These are phyloP conservation scores for Solanum ossicruentum DNA, from an alignment of 257 asterid species.

Conservation along the genomic window DNA sequence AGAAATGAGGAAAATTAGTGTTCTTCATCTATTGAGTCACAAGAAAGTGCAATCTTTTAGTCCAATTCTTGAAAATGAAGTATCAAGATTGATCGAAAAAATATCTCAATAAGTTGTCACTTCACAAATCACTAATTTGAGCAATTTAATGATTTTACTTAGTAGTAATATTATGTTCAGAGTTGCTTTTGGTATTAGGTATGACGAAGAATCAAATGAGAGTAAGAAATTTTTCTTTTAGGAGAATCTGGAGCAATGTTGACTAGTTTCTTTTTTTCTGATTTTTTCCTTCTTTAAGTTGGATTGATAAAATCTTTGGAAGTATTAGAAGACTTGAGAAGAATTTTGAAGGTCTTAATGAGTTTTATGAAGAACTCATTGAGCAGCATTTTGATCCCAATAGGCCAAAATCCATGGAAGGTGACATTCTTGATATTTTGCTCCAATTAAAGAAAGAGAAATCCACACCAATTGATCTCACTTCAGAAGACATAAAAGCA, in stretches of 20 bases:
- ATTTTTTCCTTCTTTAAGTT: not conserved
- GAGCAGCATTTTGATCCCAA: not conserved
- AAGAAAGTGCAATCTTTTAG: not conserved
- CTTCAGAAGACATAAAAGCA: conserved; percentile 2
- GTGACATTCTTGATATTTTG: not conserved
- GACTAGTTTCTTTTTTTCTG: not conserved
- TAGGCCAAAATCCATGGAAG: not conserved
- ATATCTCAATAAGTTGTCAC: not conserved
- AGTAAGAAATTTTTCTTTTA: not conserved
- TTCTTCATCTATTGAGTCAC: not conserved
- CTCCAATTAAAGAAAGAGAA: not conserved
- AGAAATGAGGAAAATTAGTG: not conserved
- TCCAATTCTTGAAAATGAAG: not conserved
- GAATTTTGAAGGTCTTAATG: not conserved
- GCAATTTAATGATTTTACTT: not conserved
- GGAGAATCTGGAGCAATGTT: not conserved
- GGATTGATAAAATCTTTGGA: not conserved
- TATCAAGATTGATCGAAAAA: not conserved
- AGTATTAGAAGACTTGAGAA: not conserved
- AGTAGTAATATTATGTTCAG: not conserved
- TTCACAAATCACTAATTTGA: not conserved
- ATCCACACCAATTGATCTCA: not conserved
- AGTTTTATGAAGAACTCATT: conserved; percentile 13
- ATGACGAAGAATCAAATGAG: not conserved
- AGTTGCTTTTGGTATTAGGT: not conserved